Conservation (phyloP, 2,329 filamentous ascomycete genomes). For the Rhytidhysteron rufulum region DNA sequence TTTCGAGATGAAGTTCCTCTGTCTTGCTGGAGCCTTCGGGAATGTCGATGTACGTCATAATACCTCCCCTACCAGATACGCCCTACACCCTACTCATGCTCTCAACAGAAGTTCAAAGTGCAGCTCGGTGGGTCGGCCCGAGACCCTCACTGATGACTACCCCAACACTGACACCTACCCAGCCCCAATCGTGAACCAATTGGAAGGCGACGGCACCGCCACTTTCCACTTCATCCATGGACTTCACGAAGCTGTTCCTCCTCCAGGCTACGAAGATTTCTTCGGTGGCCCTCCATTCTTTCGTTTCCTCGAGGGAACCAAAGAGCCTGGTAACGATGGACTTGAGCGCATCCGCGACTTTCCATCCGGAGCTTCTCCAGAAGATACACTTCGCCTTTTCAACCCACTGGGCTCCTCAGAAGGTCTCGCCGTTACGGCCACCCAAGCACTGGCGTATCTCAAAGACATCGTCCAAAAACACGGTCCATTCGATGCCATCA, state of each 20-base stretch:
- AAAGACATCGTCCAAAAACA: conserved; percentile 18
- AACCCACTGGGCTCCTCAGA: conserved; percentile 32
- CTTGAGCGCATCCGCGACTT: conserved; percentile 52
- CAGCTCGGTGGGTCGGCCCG: conserved; percentile 14
- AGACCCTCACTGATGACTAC: background rate
- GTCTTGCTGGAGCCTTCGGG: conserved; percentile 22
- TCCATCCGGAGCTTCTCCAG: conserved; percentile 49
- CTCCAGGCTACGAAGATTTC: conserved; percentile 23
- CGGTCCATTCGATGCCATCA: conserved; percentile 47
- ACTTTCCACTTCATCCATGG: conserved; percentile 24
- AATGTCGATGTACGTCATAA: conserved; percentile 22
- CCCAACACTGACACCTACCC: conserved; percentile 3
- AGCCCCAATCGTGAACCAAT: conserved; percentile 21
- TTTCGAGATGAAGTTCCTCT: conserved; percentile 16
- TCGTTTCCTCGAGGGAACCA: conserved; percentile 18
- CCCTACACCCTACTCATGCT: background rate
- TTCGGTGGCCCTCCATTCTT: conserved; percentile 25
- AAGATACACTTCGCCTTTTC: conserved; percentile 55
- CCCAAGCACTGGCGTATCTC: conserved; percentile 16
- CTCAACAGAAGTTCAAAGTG: conserved; percentile 22
- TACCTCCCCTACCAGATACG: background rate
- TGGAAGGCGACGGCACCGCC: conserved; percentile 17
- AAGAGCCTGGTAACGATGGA: conserved; percentile 16
- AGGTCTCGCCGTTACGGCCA: conserved; percentile 30
- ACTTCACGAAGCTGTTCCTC: conserved; percentile 18